Evolutionary conservation across 345 rosid genomes (phyloP).

Genomic region (Lumnitzera racemosa): DNA sequence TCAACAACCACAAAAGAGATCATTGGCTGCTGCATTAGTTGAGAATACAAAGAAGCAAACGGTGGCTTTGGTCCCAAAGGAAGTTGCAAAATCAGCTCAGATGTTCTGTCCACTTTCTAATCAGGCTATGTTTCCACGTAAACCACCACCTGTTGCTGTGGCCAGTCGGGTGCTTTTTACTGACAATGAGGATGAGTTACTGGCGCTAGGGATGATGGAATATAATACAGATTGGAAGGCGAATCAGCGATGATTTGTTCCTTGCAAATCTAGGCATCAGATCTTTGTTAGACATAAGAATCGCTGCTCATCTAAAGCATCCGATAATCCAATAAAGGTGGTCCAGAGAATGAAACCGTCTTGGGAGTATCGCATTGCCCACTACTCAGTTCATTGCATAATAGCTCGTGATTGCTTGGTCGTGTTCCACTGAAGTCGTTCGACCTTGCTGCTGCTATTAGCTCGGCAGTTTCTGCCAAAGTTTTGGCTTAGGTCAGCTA

Average conservation of each 20-base stretch:
- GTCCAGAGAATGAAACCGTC: no score
- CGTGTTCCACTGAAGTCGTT: no score
- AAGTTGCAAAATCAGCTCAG: constrained; percentile 65
- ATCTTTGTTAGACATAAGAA: constrained; percentile 91
- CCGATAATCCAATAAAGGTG: constrained; percentile 96
- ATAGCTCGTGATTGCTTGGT: no score
- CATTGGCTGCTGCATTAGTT: constrained; percentile 77
- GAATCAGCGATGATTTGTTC: constrained; percentile 88
- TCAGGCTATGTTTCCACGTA: constrained; percentile 72
- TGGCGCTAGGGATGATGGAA: constrained; percentile 83
- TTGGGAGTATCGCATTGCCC: no score
- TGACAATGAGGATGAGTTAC: constrained; percentile 85
- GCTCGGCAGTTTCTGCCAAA: no score
- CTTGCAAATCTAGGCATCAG: constrained; percentile 95
- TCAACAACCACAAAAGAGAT: constrained; percentile 58
- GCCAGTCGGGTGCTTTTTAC: constrained; percentile 85
- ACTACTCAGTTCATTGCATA: no score
- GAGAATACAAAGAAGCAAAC: constrained; percentile 78
- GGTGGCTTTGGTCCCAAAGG: constrained; percentile 74
- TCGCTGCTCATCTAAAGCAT: constrained; percentile 86
- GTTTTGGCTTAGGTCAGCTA: no score
- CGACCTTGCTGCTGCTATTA: no score
- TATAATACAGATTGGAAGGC: constrained; percentile 93
- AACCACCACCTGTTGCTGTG: constrained; percentile 70
- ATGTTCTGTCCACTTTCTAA: constrained; percentile 59